Conservation (phyloP, 169 alveolate genomes). For the Plasmodium knowlesi region DNA sequence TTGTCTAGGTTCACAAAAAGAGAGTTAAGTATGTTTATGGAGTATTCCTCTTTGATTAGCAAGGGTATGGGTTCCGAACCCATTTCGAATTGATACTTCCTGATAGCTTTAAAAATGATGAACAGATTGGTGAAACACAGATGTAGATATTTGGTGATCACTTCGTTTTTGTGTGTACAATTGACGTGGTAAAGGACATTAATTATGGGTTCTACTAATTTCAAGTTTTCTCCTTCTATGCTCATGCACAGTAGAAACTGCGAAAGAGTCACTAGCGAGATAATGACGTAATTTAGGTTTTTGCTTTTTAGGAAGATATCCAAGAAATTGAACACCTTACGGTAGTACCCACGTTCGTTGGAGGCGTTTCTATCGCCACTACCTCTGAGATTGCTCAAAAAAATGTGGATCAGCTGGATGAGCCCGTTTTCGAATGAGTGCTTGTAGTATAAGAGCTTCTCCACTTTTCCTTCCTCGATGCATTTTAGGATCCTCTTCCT, state of each 20-base stretch:
- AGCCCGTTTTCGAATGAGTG: constrained; percentile 72
- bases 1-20: constrained; percentile 20
- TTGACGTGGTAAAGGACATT: constrained; percentile 15
- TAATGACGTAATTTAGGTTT: constrained; percentile 57
- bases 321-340: constrained; percentile 29
- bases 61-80: constrained; percentile 6
- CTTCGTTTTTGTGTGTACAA: constrained; percentile 18
- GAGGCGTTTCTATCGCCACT: neutral
- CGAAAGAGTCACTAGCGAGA: constrained; percentile 44
- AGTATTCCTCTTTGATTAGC: constrained; percentile 46
- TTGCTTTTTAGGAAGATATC: constrained; percentile 18
- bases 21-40: constrained; percentile 52
- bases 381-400: constrained; percentile 29
- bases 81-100: constrained; percentile 10
- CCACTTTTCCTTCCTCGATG: constrained; percentile 21
- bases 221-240: constrained; percentile 5
- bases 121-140: constrained; percentile 39
- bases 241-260: constrained; percentile 31
- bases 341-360: neutral
- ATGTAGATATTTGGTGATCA: constrained; percentile 51
- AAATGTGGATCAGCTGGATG: constrained; percentile 19
- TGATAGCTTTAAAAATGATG: constrained; percentile 39
- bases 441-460: constrained; percentile 53
- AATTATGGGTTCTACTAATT: constrained; percentile 36
- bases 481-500: constrained; percentile 21